Conservation (phyloP, 495 filamentous ascomycete species). For the Rusavskia elegans region DNA sequence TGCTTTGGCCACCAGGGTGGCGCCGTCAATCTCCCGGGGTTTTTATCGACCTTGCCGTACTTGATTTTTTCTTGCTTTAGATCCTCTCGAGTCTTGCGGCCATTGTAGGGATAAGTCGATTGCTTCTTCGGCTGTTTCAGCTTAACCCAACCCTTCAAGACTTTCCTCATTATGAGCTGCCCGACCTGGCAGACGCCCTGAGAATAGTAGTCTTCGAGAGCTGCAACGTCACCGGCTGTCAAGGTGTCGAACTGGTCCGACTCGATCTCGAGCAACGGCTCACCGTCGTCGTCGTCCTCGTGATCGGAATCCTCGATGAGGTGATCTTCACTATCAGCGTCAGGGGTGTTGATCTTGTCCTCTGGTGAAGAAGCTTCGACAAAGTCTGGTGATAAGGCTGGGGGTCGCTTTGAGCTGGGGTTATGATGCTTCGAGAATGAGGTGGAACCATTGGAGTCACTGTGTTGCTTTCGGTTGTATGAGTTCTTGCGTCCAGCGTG, state of each 20-base stretch:
- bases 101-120: constrained; percentile 65
- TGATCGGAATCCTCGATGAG: too few relatives aligned
- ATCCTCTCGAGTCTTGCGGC: constrained; percentile 18
- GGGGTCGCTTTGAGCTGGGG: not conserved
- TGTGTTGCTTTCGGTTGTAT: not conserved
- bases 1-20: constrained; percentile 71
- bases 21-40: constrained; percentile 34
- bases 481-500: too few relatives aligned
- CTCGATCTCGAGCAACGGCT: too few relatives aligned
- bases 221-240: constrained; percentile 22
- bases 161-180: constrained; percentile 24
- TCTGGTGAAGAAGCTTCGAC: not conserved
- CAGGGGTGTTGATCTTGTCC: not conserved
- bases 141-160: constrained; percentile 7
- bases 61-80: too few relatives aligned
- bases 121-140: constrained; percentile 25
- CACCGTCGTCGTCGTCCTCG: too few relatives aligned
- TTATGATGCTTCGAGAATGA: not conserved
- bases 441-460: not conserved
- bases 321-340: too few relatives aligned
- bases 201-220: constrained; percentile 23
- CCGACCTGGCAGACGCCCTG: constrained; percentile 27
- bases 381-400: not conserved
- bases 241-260: constrained; percentile 13
- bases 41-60: not conserved